These are phyloP conservation scores for Papiliotrema flavescens DNA, from an alignment of 1,284 basidiomycete genomes.

Conservation along the genomic window DNA sequence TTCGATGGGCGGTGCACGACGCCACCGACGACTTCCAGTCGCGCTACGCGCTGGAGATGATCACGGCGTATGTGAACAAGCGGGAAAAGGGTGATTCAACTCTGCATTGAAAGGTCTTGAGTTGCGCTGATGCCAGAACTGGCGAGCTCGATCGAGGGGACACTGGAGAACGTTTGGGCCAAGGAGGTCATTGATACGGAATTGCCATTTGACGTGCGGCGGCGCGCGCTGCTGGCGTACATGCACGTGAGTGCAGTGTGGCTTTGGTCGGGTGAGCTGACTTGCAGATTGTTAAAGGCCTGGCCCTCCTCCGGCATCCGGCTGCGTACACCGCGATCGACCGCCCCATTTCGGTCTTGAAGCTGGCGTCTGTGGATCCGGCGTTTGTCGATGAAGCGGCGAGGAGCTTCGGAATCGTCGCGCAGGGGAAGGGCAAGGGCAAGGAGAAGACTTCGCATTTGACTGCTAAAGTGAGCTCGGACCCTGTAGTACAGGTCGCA, in stretches of 20 bases:
- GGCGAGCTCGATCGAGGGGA: constrained; percentile 50
- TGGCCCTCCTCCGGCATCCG: constrained; percentile 70
- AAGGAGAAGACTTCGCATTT: constrained; percentile 65
- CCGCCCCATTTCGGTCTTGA: constrained; percentile 65
- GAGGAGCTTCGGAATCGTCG: constrained; percentile 64
- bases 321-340: constrained; percentile 60
- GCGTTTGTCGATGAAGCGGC: constrained; percentile 55
- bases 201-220: constrained; percentile 17
- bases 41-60: constrained; percentile 58
- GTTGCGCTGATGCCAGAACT: constrained; percentile 49
- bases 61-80: constrained; percentile 74
- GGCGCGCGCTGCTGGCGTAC: constrained; percentile 23
- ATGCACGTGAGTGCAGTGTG: constrained; percentile 18
- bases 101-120: background rate
- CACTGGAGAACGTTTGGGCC: constrained; percentile 51
- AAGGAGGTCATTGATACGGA: constrained; percentile 34
- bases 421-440: constrained; percentile 42
- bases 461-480: constrained; percentile 61
- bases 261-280: background rate
- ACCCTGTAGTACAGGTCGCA: too few relatives aligned
- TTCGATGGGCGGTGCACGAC: constrained; percentile 59
- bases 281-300: constrained; percentile 65
- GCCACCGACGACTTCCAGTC: constrained; percentile 59
- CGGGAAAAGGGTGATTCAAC: constrained; percentile 56
- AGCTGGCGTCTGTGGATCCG: constrained; percentile 52